Conservation (phyloP, 2,329 filamentous ascomycete genomes). For the Diplodia seriata region DNA sequence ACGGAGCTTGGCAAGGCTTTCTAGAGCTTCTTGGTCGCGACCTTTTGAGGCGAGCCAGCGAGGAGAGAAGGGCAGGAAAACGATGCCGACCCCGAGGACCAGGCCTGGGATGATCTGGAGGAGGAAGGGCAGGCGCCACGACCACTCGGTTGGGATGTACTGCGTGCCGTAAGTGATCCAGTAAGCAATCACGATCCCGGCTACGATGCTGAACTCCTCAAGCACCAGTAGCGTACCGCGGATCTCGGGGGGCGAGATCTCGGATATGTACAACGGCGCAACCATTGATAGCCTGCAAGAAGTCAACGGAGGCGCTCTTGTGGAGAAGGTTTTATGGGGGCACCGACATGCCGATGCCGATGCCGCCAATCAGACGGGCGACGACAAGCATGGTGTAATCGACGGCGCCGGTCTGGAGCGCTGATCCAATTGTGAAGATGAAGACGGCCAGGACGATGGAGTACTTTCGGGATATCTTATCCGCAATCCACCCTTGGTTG, state of each 20-base stretch:
- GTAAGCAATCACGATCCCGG: constrained; percentile 59
- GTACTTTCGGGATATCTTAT: constrained; percentile 60
- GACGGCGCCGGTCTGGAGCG: constrained; percentile 59
- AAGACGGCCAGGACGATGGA: constrained; percentile 60
- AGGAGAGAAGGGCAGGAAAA: constrained; percentile 62
- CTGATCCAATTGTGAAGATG: constrained; percentile 60
- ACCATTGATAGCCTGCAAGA: constrained; percentile 45
- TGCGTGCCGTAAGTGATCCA: constrained; percentile 63
- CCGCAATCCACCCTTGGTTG: constrained; percentile 56
- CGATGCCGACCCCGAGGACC: constrained; percentile 50
- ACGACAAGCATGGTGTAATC: constrained; percentile 60
- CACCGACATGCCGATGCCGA: constrained; percentile 58
- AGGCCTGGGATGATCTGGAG: constrained; percentile 55
- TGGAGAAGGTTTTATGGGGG: not conserved
- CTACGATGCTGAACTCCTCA: constrained; percentile 56
- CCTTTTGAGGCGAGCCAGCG: constrained; percentile 60
- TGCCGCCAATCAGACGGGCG: constrained; percentile 58
- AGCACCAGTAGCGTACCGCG: constrained; percentile 59
- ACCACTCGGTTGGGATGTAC: constrained; percentile 51
- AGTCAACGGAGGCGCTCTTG: not conserved
- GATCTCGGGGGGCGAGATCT: constrained; percentile 59
- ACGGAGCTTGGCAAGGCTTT: constrained; percentile 58
- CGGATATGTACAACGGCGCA: constrained; percentile 61
- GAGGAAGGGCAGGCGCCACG: constrained; percentile 57
- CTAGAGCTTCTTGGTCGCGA: constrained; percentile 57